Evolutionary conservation across 129 eudicot genomes (phyloP).

Genomic region (Lonicera japonica): DNA sequence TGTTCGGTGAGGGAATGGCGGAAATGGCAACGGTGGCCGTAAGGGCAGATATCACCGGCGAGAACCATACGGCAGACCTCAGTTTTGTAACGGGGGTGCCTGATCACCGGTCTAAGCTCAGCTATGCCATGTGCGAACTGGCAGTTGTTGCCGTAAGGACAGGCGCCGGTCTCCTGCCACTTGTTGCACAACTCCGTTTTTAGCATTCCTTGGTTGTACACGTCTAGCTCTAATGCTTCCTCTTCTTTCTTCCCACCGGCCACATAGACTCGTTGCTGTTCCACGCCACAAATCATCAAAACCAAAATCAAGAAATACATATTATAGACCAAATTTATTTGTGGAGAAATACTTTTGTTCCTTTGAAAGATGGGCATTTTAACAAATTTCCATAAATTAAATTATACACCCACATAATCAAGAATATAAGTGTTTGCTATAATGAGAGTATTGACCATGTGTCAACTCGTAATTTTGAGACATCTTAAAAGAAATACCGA

Average conservation of each 20-base stretch:
- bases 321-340: background rate
- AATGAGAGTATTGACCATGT: too few relatives aligned
- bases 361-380: too few relatives aligned
- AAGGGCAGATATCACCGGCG: conserved; percentile 68
- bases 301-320: background rate
- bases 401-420: too few relatives aligned
- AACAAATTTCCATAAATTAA: too few relatives aligned
- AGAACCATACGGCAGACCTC: conserved; percentile 84
- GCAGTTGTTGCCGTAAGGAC: conserved; percentile 77
- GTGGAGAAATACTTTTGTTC: too few relatives aligned
- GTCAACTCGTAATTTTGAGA: too few relatives aligned
- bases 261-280: conserved; percentile 49
- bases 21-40: conserved; percentile 96
- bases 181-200: conserved; percentile 93
- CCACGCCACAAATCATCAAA: conserved; percentile 7
- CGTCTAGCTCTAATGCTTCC: conserved; percentile 61
- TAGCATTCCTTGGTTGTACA: conserved; percentile 82
- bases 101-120: conserved; percentile 84
- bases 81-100: conserved; percentile 96
- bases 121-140: conserved; percentile 79
- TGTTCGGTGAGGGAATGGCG: conserved; percentile 73
- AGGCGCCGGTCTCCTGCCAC: conserved; percentile 81
- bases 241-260: conserved; percentile 46
- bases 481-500: too few relatives aligned
- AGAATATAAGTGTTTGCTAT: too few relatives aligned